Evolutionary conservation across 805 yeast species (phyloP), one percentile per base, ranked within the genome.

Genomic region (Teunomyces kruisii): DNA sequence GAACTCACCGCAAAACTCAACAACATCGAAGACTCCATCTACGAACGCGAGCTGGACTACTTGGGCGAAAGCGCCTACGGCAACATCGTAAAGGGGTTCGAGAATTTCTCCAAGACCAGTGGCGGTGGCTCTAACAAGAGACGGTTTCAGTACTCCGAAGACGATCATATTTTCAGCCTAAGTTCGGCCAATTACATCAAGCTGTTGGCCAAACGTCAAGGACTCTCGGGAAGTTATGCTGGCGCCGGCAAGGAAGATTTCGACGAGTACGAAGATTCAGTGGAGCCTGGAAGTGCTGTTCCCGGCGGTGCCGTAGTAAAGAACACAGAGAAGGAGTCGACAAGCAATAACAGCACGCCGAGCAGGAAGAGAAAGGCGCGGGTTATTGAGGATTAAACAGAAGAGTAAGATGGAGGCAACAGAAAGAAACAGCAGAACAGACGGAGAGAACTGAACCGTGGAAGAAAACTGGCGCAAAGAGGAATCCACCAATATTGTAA

Each of bases 81-180:
- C 0, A 91, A 88, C 62, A 84, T 92, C 22, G 86, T 89, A n/a
- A 85, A 86, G 51, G 98, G 98, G 1, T 91, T 90, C 56, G 97
- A 91, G 40, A 85, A 81, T 54, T 86, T 87, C 57, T 74, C 84
- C 40, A 86, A 85, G 52, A 64, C 56, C 27, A 62, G 68, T 2
- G 54, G 53, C 10, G 51, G 53, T 12, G 57, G 69, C 19, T 55
- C 74, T n/a, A 60, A 57, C 45, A 72, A 70, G 64, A 74, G 76
- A 58, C 72, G 80, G 65, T 68, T 78, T 47, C 60, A 74, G 42
- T 77, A 78, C 67, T 71, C 82, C 0, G 92, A 87, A 50, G 86
- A 84, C 29, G 97, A 89, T 56, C 80, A 95, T 39, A 79, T 89
- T 3, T 89, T 89, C 64, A 83, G 91, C 29, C 67, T 86, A 59